Evolutionary conservation across 2,329 filamentous ascomycete genomes (phyloP).

Genomic region (Lithohypha guttulata): DNA sequence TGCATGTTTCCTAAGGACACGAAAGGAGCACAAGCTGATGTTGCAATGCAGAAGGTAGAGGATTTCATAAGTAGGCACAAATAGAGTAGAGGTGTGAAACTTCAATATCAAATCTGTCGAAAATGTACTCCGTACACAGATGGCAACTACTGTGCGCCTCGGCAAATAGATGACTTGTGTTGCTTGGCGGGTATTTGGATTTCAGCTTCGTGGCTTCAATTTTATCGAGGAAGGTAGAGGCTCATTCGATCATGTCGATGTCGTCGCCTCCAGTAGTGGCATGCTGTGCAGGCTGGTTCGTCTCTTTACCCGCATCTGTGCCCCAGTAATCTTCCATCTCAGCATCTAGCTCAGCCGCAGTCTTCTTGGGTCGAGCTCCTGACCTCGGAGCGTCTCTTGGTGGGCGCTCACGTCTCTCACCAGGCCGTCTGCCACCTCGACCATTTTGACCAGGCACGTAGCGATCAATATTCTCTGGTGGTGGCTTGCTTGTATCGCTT

Average conservation of each 20-base stretch:
- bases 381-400: constrained; percentile 24
- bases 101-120: too few relatives aligned
- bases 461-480: constrained; percentile 61
- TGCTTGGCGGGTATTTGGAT: too few relatives aligned
- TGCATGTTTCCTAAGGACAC: constrained; percentile 18
- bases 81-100: constrained; percentile 1
- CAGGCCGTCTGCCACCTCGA: constrained; percentile 36
- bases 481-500: constrained; percentile 44
- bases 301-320: constrained; percentile 20
- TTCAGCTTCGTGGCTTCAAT: neutral
- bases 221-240: neutral
- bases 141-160: too few relatives aligned
- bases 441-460: constrained; percentile 56
- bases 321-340: constrained; percentile 92
- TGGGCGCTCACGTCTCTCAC: constrained; percentile 32
- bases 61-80: constrained; percentile 11
- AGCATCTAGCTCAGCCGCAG: constrained; percentile 83
- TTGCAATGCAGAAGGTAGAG: constrained; percentile 17
- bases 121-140: too few relatives aligned
- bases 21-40: constrained; percentile 15
- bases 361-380: constrained; percentile 63
- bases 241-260: constrained; percentile 60
- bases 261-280: constrained; percentile 36
- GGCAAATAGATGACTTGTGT: too few relatives aligned
- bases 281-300: constrained; percentile 26